A percentile compares a stretch with the other conserved stretches of the same genome.
These are phyloP conservation scores for Neoboletus brunneissimus DNA, from an alignment of 768 basidiomycete genomes.

Conservation along the genomic window DNA sequence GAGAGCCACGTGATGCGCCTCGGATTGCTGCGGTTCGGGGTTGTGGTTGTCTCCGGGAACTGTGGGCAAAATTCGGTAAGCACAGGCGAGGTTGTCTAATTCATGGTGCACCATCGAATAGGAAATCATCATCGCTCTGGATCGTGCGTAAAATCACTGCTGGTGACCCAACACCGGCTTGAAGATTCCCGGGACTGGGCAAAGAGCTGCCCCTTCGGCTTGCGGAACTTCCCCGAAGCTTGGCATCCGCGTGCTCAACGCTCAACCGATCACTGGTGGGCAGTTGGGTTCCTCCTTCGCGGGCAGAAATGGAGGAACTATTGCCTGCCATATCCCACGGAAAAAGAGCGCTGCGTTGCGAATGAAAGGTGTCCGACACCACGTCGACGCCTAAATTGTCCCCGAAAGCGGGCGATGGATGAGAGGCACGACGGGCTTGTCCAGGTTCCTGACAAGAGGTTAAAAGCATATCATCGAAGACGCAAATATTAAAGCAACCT, in stretches of 20 bases:
- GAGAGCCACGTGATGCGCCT: slow-evolving; percentile 53
- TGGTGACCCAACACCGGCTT: slow-evolving; percentile 49
- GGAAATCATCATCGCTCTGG: slow-evolving; percentile 59
- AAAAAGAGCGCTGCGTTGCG: slow-evolving; percentile 69
- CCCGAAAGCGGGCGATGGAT: slow-evolving; percentile 49
- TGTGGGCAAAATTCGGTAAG: slow-evolving; percentile 20
- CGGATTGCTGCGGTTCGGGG: slow-evolving; percentile 53
- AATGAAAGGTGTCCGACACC: slow-evolving; percentile 40
- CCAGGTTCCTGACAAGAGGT: slow-evolving; percentile 66
- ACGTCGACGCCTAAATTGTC: slow-evolving; percentile 49
- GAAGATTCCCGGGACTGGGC: slow-evolving; percentile 45
- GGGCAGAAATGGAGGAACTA: slow-evolving; percentile 52
- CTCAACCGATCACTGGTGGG: slow-evolving; percentile 45
- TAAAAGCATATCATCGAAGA: slow-evolving; percentile 5
- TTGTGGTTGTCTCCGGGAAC: slow-evolving; percentile 28
- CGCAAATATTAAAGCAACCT: slow-evolving; percentile 42
- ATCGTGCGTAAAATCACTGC: slow-evolving; percentile 37
- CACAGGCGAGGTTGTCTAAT: not conserved
- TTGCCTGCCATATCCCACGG: slow-evolving; percentile 82
- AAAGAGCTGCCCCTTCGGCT: slow-evolving; percentile 60
- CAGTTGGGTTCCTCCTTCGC: slow-evolving; percentile 29
- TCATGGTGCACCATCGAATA: slow-evolving; percentile 54
- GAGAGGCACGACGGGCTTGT: slow-evolving; percentile 73
- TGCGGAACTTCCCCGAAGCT: slow-evolving; percentile 50
- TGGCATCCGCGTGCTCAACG: slow-evolving; percentile 51